These are phyloP conservation scores for Schizochytrium sp. DNA, from an alignment of 108 stramenopile genomes.

Conservation along the genomic window DNA sequence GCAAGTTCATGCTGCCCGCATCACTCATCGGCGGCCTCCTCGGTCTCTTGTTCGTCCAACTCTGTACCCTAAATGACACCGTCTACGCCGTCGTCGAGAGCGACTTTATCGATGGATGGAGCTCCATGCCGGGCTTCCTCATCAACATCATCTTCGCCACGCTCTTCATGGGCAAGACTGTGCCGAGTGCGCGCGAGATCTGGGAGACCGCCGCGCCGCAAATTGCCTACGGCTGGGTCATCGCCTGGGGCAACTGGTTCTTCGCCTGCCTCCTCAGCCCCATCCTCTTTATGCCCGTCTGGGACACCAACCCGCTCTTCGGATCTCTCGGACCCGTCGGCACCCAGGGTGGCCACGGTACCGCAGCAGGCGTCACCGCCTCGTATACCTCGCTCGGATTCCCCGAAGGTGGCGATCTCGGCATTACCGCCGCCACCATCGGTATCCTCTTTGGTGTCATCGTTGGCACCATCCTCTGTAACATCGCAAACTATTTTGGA, in stretches of 20 bases:
- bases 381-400: not conserved
- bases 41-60: not conserved
- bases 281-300: not conserved
- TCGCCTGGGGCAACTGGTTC: slow-evolving; percentile 17
- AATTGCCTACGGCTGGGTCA: not conserved
- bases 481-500: not conserved
- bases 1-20: not conserved
- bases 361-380: not conserved
- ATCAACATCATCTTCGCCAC: slow-evolving; percentile 17
- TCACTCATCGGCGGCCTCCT: not conserved
- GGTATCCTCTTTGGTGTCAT: slow-evolving; percentile 13
- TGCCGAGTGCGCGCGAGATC: not conserved
- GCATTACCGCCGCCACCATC: not conserved
- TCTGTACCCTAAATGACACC: not conserved
- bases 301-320: not conserved
- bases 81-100: not conserved
- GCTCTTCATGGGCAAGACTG: not conserved
- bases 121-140: not conserved
- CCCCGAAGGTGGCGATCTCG: not conserved
- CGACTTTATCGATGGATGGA: not conserved
- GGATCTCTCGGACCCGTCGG: not conserved
- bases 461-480: not conserved
- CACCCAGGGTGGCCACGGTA: not conserved
- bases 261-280: not conserved
- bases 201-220: not conserved